These are phyloP conservation scores for Phytophthora fragariaefolia DNA, from an alignment of 352 stramenopile genomes.

Conservation along the genomic window DNA sequence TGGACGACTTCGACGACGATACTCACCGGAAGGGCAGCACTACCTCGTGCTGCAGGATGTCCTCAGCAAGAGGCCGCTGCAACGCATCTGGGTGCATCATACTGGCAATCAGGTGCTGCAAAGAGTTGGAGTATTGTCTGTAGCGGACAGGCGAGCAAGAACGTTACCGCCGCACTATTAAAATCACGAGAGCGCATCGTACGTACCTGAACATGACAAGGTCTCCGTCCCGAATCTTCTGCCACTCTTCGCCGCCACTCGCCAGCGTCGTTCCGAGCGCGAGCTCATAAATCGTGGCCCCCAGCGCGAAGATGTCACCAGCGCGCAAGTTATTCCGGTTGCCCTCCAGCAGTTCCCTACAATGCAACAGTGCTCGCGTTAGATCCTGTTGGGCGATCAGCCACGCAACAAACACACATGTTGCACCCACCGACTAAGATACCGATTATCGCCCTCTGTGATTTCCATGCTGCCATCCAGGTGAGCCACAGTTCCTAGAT, in stretches of 20 bases:
- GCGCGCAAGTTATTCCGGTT: constrained; percentile 77
- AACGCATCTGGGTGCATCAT: constrained; percentile 91
- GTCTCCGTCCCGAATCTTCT: constrained; percentile 87
- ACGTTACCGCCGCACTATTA: constrained; percentile 15
- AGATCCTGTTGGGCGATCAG: no score
- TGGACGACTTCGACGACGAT: constrained; percentile 2
- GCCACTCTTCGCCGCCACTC: constrained; percentile 82
- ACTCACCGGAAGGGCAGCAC: constrained; percentile 66
- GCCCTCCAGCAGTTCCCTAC: constrained; percentile 79
- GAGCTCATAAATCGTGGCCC: constrained; percentile 86
- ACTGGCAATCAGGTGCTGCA: constrained; percentile 85
- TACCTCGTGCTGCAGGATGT: constrained; percentile 88
- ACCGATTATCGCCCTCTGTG: constrained; percentile 87
- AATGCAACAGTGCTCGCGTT: constrained; percentile 3
- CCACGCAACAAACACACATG: no score
- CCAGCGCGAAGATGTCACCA: constrained; percentile 86
- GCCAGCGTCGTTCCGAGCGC: constrained; percentile 72
- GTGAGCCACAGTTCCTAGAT: constrained; percentile 82
- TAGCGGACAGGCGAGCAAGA: constrained; percentile 4
- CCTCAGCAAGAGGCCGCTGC: constrained; percentile 77
- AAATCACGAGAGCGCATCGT: constrained; percentile 4
- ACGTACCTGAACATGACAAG: constrained; percentile 76
- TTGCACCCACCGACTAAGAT: constrained; percentile 73
- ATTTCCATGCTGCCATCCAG: constrained; percentile 87
- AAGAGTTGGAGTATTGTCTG: constrained; percentile 88